Base-by-base conservation (phyloP, 495 filamentous ascomycete genomes). In the Rostrohypoxylon terebratum region DNA sequence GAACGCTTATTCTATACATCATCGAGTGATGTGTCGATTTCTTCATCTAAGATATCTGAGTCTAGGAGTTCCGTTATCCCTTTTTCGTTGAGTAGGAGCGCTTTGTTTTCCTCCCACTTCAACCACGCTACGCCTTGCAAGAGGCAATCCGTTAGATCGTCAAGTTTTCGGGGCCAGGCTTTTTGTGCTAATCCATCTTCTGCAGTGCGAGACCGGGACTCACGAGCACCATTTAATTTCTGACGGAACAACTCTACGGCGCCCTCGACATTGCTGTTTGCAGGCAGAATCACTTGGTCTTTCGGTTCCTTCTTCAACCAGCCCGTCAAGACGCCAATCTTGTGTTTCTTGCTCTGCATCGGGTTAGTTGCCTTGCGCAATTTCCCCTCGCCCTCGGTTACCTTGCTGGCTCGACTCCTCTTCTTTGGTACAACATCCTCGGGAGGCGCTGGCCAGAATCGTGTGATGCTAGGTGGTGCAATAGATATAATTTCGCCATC, bases 131-230 rank as follows among this genome's bases (percentile, higher is more conserved):
- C 81, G 0, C 91, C 96, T 81, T 98, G 95, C 69, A 97, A 75
- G 33, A 98, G 79, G 78, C 91, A 92, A 86, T 98, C 95, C 5
- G 94, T 92, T 69, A 98, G 82, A 84, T 98, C 95, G 82, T 98
- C 95, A 71, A 97, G 74, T 78, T 98, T 98, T 18, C 78, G 81
- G 33, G 85, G 71, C 65, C 69, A 69, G 11, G 75, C 68, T 44
- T 72, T 71, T 20, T 4, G 59, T 25, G 66, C 40, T 50, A 55
- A 69, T 13, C n/a, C 60, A 44, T 58, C 72, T 11, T 62, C 55
- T 18, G 25, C 68, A n/a, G n/a, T 20, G n/a, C 14, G 82, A 45
- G 66, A 77, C 55, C 59, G 81, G 42, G 66, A 77, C 54, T 59
- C 72, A 62, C 68, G 72, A 45, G 55, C 71, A 61, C 61, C 44